Evolutionary conservation across 2,329 filamentous ascomycete genomes (phyloP).

Genomic region (Cordyceps fumosorosea): DNA sequence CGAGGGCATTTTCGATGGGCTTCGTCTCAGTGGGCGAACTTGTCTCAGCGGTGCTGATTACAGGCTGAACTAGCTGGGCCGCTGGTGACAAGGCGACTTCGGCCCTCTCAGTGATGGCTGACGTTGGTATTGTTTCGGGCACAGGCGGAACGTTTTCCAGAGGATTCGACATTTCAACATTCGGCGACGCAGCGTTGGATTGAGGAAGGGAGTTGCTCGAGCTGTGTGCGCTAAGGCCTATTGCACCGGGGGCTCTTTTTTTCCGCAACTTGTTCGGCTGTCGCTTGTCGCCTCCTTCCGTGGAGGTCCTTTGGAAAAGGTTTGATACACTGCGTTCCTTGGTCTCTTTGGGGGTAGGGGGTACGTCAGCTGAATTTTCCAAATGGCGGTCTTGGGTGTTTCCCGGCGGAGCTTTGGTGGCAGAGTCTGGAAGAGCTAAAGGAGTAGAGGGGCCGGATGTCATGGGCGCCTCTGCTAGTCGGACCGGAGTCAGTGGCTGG

Average conservation of each 20-base stretch:
- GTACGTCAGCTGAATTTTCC: conserved; percentile 33
- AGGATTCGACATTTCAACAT: conserved; percentile 39
- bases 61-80: conserved; percentile 13
- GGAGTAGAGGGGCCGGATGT: conserved; percentile 1
- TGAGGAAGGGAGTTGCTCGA: conserved; percentile 67
- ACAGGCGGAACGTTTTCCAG: conserved; percentile 29
- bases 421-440: background rate
- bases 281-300: conserved; percentile 53
- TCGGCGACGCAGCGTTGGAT: conserved; percentile 40
- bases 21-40: background rate
- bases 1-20: conserved; percentile 41
- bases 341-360: conserved; percentile 41
- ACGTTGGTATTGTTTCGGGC: conserved; percentile 17
- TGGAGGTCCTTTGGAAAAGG: conserved; percentile 65
- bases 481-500: conserved; percentile 33
- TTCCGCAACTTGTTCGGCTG: conserved; percentile 90
- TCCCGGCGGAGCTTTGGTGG: conserved; percentile 20
- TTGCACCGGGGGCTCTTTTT: conserved; percentile 67
- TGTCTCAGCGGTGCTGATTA: conserved; percentile 12
- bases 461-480: conserved; percentile 16
- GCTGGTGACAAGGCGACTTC: conserved; percentile 12
- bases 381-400: conserved; percentile 45
- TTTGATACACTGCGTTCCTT: conserved; percentile 63
- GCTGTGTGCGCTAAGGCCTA: conserved; percentile 84
- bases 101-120: conserved; percentile 12